A percentile compares a stretch with the other conserved stretches of the same genome.
These are phyloP conservation scores for Moesziomyces antarcticus DNA, from an alignment of 1,284 basidiomycete genomes.

Conservation along the genomic window DNA sequence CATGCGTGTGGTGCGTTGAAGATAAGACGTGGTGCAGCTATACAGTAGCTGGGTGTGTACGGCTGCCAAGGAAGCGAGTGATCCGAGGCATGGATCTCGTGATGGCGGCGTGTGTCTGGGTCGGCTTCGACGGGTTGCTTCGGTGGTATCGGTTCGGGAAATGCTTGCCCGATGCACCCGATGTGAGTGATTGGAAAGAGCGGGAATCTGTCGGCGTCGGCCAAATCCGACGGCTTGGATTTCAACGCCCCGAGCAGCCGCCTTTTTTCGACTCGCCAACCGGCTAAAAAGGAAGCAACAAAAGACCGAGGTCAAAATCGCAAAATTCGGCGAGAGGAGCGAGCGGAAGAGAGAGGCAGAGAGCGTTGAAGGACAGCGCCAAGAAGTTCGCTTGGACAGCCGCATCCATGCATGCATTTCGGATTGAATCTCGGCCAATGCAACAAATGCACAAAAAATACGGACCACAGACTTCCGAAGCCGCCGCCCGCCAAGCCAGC, in stretches of 20 bases:
- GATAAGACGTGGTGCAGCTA: neutral
- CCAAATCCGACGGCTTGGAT: slow-evolving; percentile 3
- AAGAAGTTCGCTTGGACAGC: slow-evolving; percentile 12
- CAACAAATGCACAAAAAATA: neutral
- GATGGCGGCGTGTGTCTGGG: slow-evolving; percentile 1
- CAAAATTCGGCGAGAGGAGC: too few species aligned
- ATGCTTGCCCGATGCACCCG: too few species aligned
- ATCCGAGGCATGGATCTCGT: slow-evolving; percentile 4
- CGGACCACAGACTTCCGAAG: slow-evolving; percentile 12
- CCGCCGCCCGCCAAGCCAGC: too few species aligned
- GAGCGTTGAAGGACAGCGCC: slow-evolving; percentile 2
- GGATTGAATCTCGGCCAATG: slow-evolving; percentile 8
- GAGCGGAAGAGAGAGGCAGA: too few species aligned
- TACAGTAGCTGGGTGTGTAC: too few species aligned
- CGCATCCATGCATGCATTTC: neutral
- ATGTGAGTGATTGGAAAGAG: too few species aligned
- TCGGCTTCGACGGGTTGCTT: slow-evolving; percentile 2
- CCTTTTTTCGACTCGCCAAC: too few species aligned
- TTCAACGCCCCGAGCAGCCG: too few species aligned
- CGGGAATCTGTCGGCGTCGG: neutral
- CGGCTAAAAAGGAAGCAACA: too few species aligned
- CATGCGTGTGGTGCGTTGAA: neutral
- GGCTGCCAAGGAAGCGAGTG: slow-evolving; percentile 3
- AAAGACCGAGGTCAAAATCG: too few species aligned
- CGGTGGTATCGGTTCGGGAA: too few species aligned